Percentiles rank a stretch among this genome's conserved stretches.
phyloP scores from a whole-genome alignment of 176 grass and related monocot genomes.

The Triticum timopheevii region DNA sequence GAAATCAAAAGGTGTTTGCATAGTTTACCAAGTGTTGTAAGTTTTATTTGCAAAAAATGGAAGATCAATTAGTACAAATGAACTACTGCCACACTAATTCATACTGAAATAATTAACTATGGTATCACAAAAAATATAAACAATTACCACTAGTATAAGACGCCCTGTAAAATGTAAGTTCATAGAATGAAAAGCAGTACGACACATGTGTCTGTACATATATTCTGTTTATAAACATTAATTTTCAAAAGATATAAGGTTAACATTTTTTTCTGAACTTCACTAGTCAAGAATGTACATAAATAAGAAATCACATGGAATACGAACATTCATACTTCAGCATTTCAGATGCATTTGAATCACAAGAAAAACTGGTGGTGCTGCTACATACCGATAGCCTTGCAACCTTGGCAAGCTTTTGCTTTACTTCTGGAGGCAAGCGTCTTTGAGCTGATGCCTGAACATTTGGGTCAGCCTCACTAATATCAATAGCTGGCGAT shows the following conservation, averaged over 20 bases:
- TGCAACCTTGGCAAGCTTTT: conserved; percentile 97
- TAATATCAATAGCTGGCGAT: conserved; percentile 67
- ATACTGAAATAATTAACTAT: not conserved
- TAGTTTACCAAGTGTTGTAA: not conserved
- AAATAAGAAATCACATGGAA: conserved; percentile 7
- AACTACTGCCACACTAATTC: not conserved
- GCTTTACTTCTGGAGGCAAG: conserved; percentile 88
- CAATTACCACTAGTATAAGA: not conserved
- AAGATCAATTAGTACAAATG: conserved; percentile 5
- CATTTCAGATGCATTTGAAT: not conserved
- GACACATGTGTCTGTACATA: not conserved
- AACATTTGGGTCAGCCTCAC: conserved; percentile 68
- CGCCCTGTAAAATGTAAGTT: not conserved
- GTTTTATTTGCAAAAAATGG: not conserved
- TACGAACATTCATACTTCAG: not conserved
- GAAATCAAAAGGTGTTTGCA: not conserved
- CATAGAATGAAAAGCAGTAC: not conserved
- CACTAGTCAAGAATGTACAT: not conserved
- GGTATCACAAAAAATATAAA: conserved; percentile 1
- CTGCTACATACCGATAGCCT: conserved; percentile 84
- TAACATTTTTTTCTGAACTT: not conserved
- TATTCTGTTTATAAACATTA: not conserved
- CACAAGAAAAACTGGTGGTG: conserved; percentile 24
- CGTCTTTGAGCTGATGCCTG: conserved; percentile 82
- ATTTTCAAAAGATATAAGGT: not conserved